Evolutionary conservation across 257 asterid species (phyloP), one percentile per base, ranked within the genome.

Genomic region (Ophiorrhiza pumila): DNA sequence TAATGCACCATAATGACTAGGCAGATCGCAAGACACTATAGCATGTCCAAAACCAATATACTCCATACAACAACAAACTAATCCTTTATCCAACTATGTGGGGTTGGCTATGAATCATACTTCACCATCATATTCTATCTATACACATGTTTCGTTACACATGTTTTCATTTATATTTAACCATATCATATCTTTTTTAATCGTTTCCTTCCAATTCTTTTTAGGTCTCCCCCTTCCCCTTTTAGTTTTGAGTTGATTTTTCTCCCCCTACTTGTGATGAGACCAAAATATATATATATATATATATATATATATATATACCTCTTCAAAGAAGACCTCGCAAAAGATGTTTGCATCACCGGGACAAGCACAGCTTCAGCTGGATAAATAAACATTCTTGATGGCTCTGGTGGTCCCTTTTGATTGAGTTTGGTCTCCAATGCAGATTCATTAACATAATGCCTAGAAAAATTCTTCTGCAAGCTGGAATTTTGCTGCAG

Each of bases 301-400:
- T n/a, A n/a, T n/a, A n/a, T n/a, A n/a, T n/a, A n/a, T n/a, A n/a
- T n/a, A n/a, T n/a, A n/a, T 29, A 59, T 69, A 53, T 89, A 94
- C 99, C 99, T 92, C 80, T 90, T 95, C 71, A 95, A 76, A 82
- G 95, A 90, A 43, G 97, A 92, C 78, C 91, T 90, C 58, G 98
- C 95, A 78, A 78, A 86, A 61, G 94, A 87, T 64, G 97, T 83
- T 87, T 87, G 98, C 91, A 92, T 86, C 79, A 92, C 91, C 13
- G 99, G 99, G 71, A 95, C 97, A 80, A 95, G 89, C 34, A 95
- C 96, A 65, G 98, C 95, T 86, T 95, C 99, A 1, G 85, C 79
- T 29, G 99, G 97, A 86, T 95, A 95, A 75, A 92, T 84, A 74
- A 90, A 88, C 67, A 76, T 76, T 74, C 86, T 90, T 58, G 77